A percentile compares a stretch with the other conserved stretches of the same genome.
phyloP scores from a whole-genome alignment of 331 rosid genomes.

The Acacia pycnantha region DNA sequence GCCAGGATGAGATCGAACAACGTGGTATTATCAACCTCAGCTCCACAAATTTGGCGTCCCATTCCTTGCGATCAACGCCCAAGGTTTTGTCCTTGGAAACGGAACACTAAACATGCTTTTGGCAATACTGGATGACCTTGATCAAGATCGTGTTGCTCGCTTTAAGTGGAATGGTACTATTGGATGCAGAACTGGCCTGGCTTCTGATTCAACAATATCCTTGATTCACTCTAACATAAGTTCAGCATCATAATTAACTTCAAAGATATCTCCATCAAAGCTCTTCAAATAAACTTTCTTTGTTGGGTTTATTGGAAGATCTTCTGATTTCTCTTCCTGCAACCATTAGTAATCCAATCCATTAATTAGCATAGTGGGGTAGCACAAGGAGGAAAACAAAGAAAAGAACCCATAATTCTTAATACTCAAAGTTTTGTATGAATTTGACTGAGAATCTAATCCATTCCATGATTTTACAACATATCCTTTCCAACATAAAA shows the following conservation, averaged over 20 bases:
- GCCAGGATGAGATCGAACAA: slow-evolving; percentile 52
- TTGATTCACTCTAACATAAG: slow-evolving; percentile 51
- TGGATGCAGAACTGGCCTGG: slow-evolving; percentile 33
- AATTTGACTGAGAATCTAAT: background rate
- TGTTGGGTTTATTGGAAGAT: background rate
- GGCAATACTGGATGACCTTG: slow-evolving; percentile 63
- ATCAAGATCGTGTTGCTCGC: slow-evolving; percentile 47
- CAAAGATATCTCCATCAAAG: slow-evolving; percentile 55
- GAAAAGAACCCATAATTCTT: background rate
- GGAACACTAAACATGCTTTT: slow-evolving; percentile 46
- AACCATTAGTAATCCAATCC: background rate
- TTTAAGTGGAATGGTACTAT: slow-evolving; percentile 44
- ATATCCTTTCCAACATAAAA: background rate
- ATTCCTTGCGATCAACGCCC: slow-evolving; percentile 25
- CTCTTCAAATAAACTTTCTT: slow-evolving; percentile 55
- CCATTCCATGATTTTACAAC: background rate
- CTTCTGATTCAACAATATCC: slow-evolving; percentile 38
- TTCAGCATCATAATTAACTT: slow-evolving; percentile 49
- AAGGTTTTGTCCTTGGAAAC: background rate
- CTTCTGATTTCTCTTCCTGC: slow-evolving; percentile 5
- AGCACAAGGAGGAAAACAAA: background rate
- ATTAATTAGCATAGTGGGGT: background rate
- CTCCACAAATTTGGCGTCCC: slow-evolving; percentile 58
- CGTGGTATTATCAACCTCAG: slow-evolving; percentile 46
- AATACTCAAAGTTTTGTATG: background rate